Conservation (phyloP, 176 grass and related monocot species). For the Rhipidocladum racemiflorum region DNA sequence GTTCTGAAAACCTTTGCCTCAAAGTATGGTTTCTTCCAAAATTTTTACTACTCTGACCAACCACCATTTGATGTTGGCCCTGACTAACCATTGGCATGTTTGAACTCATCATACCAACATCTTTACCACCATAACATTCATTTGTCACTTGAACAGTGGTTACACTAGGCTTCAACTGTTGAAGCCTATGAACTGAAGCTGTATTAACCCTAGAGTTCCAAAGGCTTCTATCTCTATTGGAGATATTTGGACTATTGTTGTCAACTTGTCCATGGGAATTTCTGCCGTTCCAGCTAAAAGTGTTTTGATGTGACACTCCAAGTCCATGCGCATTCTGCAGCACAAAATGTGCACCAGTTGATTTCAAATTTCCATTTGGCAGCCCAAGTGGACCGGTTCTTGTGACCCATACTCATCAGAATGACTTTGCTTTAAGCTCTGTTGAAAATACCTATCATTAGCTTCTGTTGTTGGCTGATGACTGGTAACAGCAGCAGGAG, state of each 20-base stretch:
- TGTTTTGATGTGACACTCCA: conserved; percentile 65
- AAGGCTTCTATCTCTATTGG: conserved; percentile 40
- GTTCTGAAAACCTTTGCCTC: conserved; percentile 38
- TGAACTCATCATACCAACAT: conserved; percentile 38
- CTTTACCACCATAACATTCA: conserved; percentile 40
- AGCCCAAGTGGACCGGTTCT: conserved; percentile 48
- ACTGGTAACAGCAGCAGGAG: conserved; percentile 38
- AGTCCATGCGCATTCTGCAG: conserved; percentile 45
- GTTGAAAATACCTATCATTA: conserved; percentile 47
- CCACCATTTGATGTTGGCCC: conserved; percentile 39
- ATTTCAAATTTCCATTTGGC: conserved; percentile 44
- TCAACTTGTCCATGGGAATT: conserved; percentile 40
- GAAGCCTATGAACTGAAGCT: conserved; percentile 39
- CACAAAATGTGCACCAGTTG: conserved; percentile 34
- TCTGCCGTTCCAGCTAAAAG: conserved; percentile 52
- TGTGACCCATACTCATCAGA: conserved; percentile 46
- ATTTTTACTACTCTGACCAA: conserved; percentile 41
- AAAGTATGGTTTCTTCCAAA: conserved; percentile 48
- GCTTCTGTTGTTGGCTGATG: conserved; percentile 46
- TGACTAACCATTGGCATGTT: conserved; percentile 34
- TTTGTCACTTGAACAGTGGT: conserved; percentile 26
- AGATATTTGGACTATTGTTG: conserved; percentile 43
- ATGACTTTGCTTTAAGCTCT: conserved; percentile 56
- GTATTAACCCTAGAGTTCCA: conserved; percentile 48
- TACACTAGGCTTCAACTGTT: conserved; percentile 46